These are phyloP conservation scores for Ilyonectria sp. DNA, from an alignment of 2,329 filamentous ascomycete genomes.

Conservation along the genomic window DNA sequence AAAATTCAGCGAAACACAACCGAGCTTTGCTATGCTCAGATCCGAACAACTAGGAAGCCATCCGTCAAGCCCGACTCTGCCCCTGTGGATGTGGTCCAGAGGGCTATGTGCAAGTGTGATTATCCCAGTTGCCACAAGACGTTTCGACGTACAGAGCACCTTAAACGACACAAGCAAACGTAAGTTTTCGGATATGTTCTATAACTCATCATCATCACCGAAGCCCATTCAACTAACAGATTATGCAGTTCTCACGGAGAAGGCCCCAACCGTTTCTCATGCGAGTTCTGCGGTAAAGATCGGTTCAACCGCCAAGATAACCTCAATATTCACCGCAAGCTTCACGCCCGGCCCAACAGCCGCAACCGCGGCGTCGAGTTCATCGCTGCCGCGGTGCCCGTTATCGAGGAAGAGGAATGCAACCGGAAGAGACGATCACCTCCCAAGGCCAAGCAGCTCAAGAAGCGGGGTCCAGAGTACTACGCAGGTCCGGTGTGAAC, in stretches of 20 bases:
- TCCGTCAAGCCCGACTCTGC: slow-evolving; percentile 48
- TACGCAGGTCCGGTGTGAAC: slow-evolving; percentile 29
- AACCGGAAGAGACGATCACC: slow-evolving; percentile 57
- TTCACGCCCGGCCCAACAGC: slow-evolving; percentile 56
- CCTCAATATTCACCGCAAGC: slow-evolving; percentile 60
- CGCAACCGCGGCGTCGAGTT: slow-evolving; percentile 58
- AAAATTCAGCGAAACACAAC: slow-evolving; percentile 61
- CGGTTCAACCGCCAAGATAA: slow-evolving; percentile 60
- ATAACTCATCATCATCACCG: neutral
- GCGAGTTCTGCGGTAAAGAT: slow-evolving; percentile 60
- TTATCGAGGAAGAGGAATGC: slow-evolving; percentile 58
- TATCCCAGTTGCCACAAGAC: slow-evolving; percentile 63
- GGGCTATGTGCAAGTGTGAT: slow-evolving; percentile 62
- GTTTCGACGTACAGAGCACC: slow-evolving; percentile 68
- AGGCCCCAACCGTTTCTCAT: slow-evolving; percentile 57
- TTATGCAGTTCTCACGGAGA: slow-evolving; percentile 54
- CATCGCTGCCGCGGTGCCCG: slow-evolving; percentile 56
- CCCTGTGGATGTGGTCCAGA: slow-evolving; percentile 55
- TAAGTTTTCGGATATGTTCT: slow-evolving; percentile 51
- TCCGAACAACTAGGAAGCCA: slow-evolving; percentile 50
- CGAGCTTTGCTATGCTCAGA: slow-evolving; percentile 61
- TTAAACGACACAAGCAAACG: slow-evolving; percentile 69
- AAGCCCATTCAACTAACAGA: neutral
- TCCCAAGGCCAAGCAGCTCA: slow-evolving; percentile 53
- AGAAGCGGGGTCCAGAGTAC: slow-evolving; percentile 51